These are phyloP conservation scores for Friedmanniomyces simplex DNA, from an alignment of 495 filamentous ascomycete genomes.

Conservation along the genomic window DNA sequence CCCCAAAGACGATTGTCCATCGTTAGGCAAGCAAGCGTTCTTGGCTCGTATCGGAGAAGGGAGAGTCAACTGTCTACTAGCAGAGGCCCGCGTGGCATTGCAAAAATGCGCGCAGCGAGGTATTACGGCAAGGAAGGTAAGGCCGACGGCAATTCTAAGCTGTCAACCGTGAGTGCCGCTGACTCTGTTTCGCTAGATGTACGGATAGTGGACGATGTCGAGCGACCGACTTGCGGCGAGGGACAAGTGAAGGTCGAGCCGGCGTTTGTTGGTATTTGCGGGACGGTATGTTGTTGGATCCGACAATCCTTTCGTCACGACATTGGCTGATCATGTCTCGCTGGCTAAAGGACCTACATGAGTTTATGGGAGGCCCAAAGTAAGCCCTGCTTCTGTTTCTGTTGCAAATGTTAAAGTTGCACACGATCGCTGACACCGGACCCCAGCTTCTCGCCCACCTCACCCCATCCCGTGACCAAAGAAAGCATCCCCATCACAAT, in stretches of 20 bases:
- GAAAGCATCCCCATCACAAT: constrained; percentile 24
- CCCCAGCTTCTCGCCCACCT: constrained; percentile 18
- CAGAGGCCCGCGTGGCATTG: not conserved
- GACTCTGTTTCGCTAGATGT: constrained; percentile 24
- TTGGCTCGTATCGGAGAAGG: no score
- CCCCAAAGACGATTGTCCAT: no score
- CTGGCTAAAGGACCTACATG: constrained; percentile 17
- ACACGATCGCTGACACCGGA: not conserved
- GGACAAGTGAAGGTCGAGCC: constrained; percentile 28
- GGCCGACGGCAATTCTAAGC: not conserved
- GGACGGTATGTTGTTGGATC: constrained; percentile 10
- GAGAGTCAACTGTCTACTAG: not conserved
- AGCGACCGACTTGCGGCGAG: constrained; percentile 28
- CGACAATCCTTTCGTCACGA: not conserved
- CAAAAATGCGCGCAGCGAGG: constrained; percentile 32
- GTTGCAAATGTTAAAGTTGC: no score
- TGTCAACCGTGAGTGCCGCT: not conserved
- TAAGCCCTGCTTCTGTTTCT: not conserved
- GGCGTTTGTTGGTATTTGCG: constrained; percentile 26
- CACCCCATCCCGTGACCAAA: constrained; percentile 23
- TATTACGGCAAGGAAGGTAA: constrained; percentile 34
- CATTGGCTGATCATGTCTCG: not conserved
- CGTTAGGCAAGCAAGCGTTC: no score
- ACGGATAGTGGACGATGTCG: constrained; percentile 31
- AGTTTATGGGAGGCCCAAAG: constrained; percentile 24